These are phyloP conservation scores for Eustoma russellianum DNA, from an alignment of 257 asterid genomes.

Conservation along the genomic window DNA sequence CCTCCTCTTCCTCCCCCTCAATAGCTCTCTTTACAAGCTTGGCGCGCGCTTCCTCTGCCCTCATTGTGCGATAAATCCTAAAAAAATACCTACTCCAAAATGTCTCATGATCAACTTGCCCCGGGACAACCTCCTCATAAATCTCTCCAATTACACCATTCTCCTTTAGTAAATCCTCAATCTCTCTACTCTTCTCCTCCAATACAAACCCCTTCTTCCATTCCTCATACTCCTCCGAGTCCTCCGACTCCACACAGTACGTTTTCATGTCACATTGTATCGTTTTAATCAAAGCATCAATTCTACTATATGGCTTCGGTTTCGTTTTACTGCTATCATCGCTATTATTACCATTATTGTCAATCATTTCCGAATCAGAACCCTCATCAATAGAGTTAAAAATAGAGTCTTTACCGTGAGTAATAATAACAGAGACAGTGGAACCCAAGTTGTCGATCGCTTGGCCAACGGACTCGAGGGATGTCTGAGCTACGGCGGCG, in stretches of 20 bases:
- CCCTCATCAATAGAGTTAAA: slow-evolving; percentile 27
- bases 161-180: slow-evolving; percentile 36
- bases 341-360: slow-evolving; percentile 9
- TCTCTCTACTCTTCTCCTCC: slow-evolving; percentile 46
- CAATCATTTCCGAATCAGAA: slow-evolving; percentile 22
- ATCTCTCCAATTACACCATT: slow-evolving; percentile 49
- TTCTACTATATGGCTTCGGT: slow-evolving; percentile 63
- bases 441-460: slow-evolving; percentile 64
- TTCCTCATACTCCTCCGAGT: slow-evolving; percentile 30
- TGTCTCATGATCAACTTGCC: slow-evolving; percentile 42
- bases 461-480: slow-evolving; percentile 79
- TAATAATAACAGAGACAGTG: slow-evolving; percentile 47
- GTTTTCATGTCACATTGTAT: slow-evolving; percentile 57
- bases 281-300: slow-evolving; percentile 47
- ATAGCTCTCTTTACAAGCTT: slow-evolving; percentile 55
- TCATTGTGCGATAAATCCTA: slow-evolving; percentile 45
- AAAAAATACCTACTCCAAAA: slow-evolving; percentile 89
- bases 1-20: slow-evolving; percentile 64
- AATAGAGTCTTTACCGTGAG: slow-evolving; percentile 52
- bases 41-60: slow-evolving; percentile 56
- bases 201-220: slow-evolving; percentile 63
- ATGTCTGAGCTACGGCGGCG: slow-evolving; percentile 78
- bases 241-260: slow-evolving; percentile 60
- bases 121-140: slow-evolving; percentile 52
- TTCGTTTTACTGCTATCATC: slow-evolving; percentile 19